phyloP scores from a whole-genome alignment of 75 land plant genomes.

The Cunninghamia lanceolata region DNA sequence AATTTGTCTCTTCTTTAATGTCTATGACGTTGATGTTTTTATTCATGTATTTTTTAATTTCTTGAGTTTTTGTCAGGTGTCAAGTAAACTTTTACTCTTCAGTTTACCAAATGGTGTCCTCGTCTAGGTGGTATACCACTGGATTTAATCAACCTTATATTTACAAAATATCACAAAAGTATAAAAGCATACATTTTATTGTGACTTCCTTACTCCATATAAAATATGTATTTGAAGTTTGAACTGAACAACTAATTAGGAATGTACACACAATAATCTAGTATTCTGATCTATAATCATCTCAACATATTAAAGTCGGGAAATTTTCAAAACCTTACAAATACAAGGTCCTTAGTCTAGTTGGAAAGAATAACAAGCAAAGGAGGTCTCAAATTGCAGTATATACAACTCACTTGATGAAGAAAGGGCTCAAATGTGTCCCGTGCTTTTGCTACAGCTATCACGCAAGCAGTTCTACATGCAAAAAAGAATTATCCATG shows the following conservation, averaged over 20 bases:
- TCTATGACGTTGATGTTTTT: background rate
- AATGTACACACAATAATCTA: background rate
- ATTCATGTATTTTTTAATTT: background rate
- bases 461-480: constrained; percentile 92
- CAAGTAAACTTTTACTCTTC: background rate
- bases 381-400: background rate
- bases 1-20: background rate
- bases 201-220: background rate
- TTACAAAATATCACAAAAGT: background rate
- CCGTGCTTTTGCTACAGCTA: constrained; percentile 96
- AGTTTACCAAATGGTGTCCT: background rate
- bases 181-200: background rate
- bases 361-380: background rate
- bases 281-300: background rate
- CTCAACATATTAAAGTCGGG: background rate
- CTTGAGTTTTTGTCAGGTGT: background rate
- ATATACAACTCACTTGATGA: constrained; percentile 63
- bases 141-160: background rate
- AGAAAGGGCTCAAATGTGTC: constrained; percentile 95
- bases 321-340: background rate
- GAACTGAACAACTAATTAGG: background rate
- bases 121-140: background rate
- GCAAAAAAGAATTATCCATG: constrained; percentile 3
- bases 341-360: background rate
- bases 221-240: background rate